These are phyloP conservation scores for Raffaelea deltoideospora DNA, from an alignment of 2,329 filamentous ascomycete genomes.

Conservation along the genomic window DNA sequence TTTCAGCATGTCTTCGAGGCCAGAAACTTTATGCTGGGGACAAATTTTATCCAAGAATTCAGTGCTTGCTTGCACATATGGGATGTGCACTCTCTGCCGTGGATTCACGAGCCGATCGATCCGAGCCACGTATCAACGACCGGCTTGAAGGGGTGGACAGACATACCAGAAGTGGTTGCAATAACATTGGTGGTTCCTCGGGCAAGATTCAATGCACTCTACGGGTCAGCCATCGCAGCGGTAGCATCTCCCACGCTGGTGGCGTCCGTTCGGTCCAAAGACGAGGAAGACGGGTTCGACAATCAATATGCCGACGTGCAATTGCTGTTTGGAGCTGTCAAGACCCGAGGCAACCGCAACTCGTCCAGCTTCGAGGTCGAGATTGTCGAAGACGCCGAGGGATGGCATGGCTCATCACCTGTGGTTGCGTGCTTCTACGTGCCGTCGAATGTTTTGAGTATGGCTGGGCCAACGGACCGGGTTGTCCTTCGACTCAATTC, in stretches of 20 bases:
- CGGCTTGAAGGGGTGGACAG: no score
- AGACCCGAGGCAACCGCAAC: slow-evolving; percentile 11
- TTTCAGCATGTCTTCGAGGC: no score
- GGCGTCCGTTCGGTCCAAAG: neutral
- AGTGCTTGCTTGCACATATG: slow-evolving; percentile 20
- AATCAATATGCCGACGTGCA: slow-evolving; percentile 25
- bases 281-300: slow-evolving; percentile 13
- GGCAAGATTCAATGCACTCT: slow-evolving; percentile 14
- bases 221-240: slow-evolving; percentile 1
- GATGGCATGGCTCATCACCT: slow-evolving; percentile 22
- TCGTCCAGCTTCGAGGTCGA: slow-evolving; percentile 17
- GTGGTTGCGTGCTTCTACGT: slow-evolving; percentile 27
- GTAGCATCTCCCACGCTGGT: neutral
- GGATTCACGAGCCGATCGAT: no score
- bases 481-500: slow-evolving; percentile 19
- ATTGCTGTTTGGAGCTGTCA: slow-evolving; percentile 23
- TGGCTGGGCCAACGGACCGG: slow-evolving; percentile 15
- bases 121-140: no score
- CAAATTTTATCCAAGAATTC: slow-evolving; percentile 20
- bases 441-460: slow-evolving; percentile 19
- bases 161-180: no score
- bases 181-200: slow-evolving; percentile 22
- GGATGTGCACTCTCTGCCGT: slow-evolving; percentile 17
- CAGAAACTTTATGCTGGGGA: slow-evolving; percentile 14
- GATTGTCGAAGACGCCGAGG: slow-evolving; percentile 18